Evolutionary conservation across 768 basidiomycete species (phyloP).

Genomic region (Mycena filopes): DNA sequence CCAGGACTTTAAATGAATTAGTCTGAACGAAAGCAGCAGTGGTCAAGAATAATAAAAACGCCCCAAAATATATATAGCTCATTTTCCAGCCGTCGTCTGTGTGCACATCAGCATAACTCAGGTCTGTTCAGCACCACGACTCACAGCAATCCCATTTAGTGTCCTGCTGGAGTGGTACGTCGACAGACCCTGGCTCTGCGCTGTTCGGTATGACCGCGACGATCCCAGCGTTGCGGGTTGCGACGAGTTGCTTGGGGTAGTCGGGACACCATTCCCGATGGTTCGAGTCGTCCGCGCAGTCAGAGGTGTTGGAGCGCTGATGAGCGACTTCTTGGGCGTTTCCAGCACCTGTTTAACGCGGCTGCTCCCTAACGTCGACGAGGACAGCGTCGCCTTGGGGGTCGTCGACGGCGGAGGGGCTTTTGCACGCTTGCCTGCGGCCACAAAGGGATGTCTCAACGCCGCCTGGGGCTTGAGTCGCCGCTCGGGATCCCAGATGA

Average conservation of each 20-base stretch:
- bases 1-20: constrained; percentile 29
- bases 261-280: constrained; percentile 57
- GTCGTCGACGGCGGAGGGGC: constrained; percentile 54
- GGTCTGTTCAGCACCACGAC: constrained; percentile 39
- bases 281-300: constrained; percentile 80
- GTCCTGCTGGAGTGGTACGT: constrained; percentile 83
- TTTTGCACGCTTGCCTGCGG: constrained; percentile 69
- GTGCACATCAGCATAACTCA: neutral
- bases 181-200: constrained; percentile 75
- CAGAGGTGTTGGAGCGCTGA: constrained; percentile 88
- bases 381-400: constrained; percentile 66
- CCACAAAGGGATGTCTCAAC: constrained; percentile 89
- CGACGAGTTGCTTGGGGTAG: constrained; percentile 65
- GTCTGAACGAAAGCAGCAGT: constrained; percentile 25
- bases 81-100: constrained; percentile 35
- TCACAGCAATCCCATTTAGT: constrained; percentile 75
- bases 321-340: constrained; percentile 90
- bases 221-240: constrained; percentile 68
- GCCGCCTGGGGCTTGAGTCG: constrained; percentile 95
- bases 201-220: constrained; percentile 73
- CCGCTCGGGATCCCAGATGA: constrained; percentile 98
- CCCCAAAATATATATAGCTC: constrained; percentile 33
- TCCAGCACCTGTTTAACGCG: constrained; percentile 66
- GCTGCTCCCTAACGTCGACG: constrained; percentile 64
- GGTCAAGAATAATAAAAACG: constrained; percentile 38